These are phyloP conservation scores for Mitragyna speciosa DNA, from an alignment of 257 asterid genomes.

Conservation along the genomic window DNA sequence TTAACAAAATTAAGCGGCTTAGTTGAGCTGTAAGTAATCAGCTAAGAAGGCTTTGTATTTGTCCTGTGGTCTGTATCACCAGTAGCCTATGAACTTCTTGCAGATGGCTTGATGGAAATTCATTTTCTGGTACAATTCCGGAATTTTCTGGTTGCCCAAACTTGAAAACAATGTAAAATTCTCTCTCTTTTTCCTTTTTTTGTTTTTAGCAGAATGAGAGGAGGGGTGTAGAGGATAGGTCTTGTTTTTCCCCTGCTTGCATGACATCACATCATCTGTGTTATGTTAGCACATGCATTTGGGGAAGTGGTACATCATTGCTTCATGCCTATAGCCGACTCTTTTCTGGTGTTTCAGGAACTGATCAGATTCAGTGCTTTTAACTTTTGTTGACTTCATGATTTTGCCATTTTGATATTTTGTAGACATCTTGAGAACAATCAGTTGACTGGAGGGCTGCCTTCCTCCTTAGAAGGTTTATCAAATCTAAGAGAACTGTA, in stretches of 20 bases:
- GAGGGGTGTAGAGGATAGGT: background rate
- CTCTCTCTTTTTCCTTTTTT: conserved; percentile 8
- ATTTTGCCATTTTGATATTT: conserved; percentile 15
- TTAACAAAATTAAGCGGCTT: conserved; percentile 59
- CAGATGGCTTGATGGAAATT: conserved; percentile 94
- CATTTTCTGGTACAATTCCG: conserved; percentile 81
- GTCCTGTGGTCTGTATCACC: conserved; percentile 3
- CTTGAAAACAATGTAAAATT: conserved; percentile 63
- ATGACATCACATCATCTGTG: background rate
- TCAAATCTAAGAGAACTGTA: conserved; percentile 82
- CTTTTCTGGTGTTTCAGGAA: conserved; percentile 4
- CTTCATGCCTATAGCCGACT: background rate
- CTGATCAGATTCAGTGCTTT: background rate
- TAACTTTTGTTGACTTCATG: conserved; percentile 16
- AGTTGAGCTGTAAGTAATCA: conserved; percentile 66
- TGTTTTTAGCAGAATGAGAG: background rate
- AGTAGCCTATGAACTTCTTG: conserved; percentile 20
- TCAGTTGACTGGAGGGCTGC: conserved; percentile 69
- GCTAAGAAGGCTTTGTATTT: background rate
- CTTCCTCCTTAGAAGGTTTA: conserved; percentile 61
- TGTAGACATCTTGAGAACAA: conserved; percentile 88
- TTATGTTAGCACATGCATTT: background rate
- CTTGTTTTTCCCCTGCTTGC: background rate
- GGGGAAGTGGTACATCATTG: background rate
- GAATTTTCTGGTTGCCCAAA: conserved; percentile 87